Conservation (phyloP, 2,329 filamentous ascomycete species). For the Fusarium gaditjirri region DNA sequence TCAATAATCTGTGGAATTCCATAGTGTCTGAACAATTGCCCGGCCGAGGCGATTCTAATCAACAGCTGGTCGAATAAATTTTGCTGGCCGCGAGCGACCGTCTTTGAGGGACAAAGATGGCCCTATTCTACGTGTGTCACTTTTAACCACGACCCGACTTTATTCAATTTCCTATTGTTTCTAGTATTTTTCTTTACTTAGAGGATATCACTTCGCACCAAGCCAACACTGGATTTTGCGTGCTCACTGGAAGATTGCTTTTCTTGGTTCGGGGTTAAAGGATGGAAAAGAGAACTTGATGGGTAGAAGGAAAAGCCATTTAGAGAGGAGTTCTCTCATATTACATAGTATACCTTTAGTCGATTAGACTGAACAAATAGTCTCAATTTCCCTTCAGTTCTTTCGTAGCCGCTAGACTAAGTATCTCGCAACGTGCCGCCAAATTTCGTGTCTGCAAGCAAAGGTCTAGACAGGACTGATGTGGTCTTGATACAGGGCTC, state of each 20-base stretch:
- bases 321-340: slow-evolving; percentile 16
- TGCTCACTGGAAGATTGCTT: slow-evolving; percentile 21
- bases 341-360: neutral
- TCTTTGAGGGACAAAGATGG: neutral
- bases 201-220: slow-evolving; percentile 34
- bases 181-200: slow-evolving; percentile 15
- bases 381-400: neutral
- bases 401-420: neutral
- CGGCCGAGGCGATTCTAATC: slow-evolving; percentile 43
- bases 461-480: neutral
- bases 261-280: slow-evolving; percentile 12
- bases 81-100: neutral
- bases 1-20: slow-evolving; percentile 50
- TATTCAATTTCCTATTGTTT: neutral
- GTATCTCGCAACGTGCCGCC: neutral
- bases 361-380: neutral
- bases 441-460: neutral
- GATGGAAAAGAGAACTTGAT: slow-evolving; percentile 22
- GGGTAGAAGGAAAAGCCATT: slow-evolving; percentile 2
- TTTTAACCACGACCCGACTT: neutral
- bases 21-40: slow-evolving; percentile 50
- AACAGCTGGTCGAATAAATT: slow-evolving; percentile 42
- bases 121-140: neutral
- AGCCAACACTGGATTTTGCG: slow-evolving; percentile 41
- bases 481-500: neutral